phyloP scores from a whole-genome alignment of 352 stramenopile species.

The Pythium dissimile region DNA sequence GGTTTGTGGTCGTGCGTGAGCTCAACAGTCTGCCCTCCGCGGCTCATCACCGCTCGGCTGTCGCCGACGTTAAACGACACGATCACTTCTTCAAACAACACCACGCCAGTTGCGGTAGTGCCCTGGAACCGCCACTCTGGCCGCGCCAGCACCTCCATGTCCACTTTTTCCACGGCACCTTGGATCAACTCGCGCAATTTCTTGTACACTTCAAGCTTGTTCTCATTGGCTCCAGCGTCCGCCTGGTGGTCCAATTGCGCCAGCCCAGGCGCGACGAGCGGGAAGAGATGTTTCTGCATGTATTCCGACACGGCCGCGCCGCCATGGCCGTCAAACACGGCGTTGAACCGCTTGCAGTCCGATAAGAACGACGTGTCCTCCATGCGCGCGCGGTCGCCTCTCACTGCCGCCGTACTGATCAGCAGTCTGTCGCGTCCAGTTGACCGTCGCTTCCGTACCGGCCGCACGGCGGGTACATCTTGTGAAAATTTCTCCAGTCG shows the following conservation, averaged over 20 bases:
- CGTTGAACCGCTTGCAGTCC: slow-evolving; percentile 73
- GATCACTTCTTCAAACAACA: slow-evolving; percentile 75
- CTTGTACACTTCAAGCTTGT: slow-evolving; percentile 24
- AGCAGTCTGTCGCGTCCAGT: slow-evolving; percentile 29
- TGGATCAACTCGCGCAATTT: slow-evolving; percentile 41
- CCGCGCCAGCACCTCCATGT: slow-evolving; percentile 55
- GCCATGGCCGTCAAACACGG: slow-evolving; percentile 84
- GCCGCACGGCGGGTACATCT: neutral
- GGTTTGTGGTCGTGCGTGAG: slow-evolving; percentile 90
- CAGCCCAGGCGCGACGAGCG: slow-evolving; percentile 46
- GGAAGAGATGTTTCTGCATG: slow-evolving; percentile 58
- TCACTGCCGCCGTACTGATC: slow-evolving; percentile 68
- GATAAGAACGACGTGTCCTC: slow-evolving; percentile 84
- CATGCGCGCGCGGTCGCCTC: slow-evolving; percentile 74
- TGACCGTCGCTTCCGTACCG: slow-evolving; percentile 17
- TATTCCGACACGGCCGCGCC: slow-evolving; percentile 65
- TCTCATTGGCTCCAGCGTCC: slow-evolving; percentile 20
- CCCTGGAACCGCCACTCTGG: slow-evolving; percentile 80
- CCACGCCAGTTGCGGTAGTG: slow-evolving; percentile 68
- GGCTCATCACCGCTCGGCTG: slow-evolving; percentile 91
- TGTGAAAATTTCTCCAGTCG: neutral
- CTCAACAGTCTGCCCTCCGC: slow-evolving; percentile 60
- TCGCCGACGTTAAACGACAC: slow-evolving; percentile 94
- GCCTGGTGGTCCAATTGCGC: slow-evolving; percentile 37
- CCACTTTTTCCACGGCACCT: slow-evolving; percentile 44